Evolutionary conservation across 192 early-diverging fungal genomes (phyloP).

Genomic region (Coemansia sp.): DNA sequence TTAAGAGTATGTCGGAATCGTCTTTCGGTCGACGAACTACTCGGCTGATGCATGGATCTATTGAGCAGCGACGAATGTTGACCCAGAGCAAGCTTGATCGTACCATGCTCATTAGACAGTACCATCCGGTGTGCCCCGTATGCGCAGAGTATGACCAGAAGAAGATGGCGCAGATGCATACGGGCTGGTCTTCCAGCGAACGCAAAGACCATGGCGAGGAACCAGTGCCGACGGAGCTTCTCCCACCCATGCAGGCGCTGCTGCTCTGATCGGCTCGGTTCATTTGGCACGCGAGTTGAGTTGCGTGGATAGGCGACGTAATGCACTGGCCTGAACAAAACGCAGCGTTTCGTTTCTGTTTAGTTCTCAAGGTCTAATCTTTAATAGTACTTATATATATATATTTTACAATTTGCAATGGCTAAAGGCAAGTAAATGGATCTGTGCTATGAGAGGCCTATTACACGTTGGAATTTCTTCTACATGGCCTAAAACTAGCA

Average conservation of each 20-base stretch:
- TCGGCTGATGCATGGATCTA: constrained; percentile 19
- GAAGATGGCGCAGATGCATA: constrained; percentile 20
- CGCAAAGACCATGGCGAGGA: constrained; percentile 20
- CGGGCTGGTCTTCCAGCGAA: constrained; percentile 40
- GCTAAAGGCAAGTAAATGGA: constrained; percentile 27
- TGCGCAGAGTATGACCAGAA: constrained; percentile 41
- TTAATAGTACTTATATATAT: neutral
- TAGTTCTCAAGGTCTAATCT: neutral
- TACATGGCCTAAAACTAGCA: neutral
- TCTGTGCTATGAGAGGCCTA: neutral
- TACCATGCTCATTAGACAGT: constrained; percentile 35
- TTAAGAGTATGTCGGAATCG: constrained; percentile 1
- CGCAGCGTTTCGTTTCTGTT: neutral
- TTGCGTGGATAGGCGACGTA: constrained; percentile 30
- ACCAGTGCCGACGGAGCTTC: neutral
- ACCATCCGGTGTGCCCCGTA: constrained; percentile 32
- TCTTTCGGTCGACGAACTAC: neutral
- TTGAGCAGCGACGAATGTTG: constrained; percentile 28
- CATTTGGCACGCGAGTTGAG: constrained; percentile 11
- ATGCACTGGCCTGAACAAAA: neutral
- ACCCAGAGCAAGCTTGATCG: constrained; percentile 49
- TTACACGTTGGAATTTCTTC: neutral
- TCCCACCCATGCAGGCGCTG: constrained; percentile 44
- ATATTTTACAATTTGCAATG: constrained; percentile 11
- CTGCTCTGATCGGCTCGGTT: constrained; percentile 15